Evolutionary conservation across 164 flowering plant species (phyloP), one percentile per base, ranked within the genome.

Genomic region (Berberis thunbergii): DNA sequence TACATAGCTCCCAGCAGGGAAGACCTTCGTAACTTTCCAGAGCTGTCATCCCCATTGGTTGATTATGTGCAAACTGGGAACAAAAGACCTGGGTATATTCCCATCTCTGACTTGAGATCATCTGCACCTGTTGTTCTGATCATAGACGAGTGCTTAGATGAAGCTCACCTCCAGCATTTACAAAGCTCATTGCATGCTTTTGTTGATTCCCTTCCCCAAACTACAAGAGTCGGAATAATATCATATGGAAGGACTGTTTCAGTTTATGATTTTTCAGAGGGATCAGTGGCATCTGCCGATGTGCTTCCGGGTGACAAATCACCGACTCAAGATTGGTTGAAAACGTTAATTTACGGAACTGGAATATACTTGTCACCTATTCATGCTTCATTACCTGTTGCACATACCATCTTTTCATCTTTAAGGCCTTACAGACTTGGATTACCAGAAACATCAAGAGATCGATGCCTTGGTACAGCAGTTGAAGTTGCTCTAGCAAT

Each of bases 141-240:
- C 43, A 85, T 95, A 62, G 97, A 95, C 63, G 96, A 86, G 59
- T 89, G 90, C 67, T 82, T 91, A 69, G 99, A 91, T 62, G 99
- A 91, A 74, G 85, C 84, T 4, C 92, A 91, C 69, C 80, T 95
- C 50, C 96, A 87, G 76, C 97, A 95, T 74, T 63, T 95, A 38
- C 99, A 95, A 71, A 79, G 96, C 73, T 95, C 99, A 11, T 78
- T 95, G 77, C 97, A 95, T 76, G 96, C 96, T 41, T 95, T 95
- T 83, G 87, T 88, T 54, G 92, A 95, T 66, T 91, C 94, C 43
- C 83, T 95, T 49, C 79, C 96, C 64, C 86, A 85, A 13, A 83
- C 87, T 45, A 83, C 95, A 6, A 80, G 91, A 72, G 69, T 91
- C 49, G 99, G 97, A 60, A 81, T 95, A 64, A 72, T 95, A 64